A percentile compares a stretch with the other conserved stretches of the same genome.
Conservation (phyloP, 805 yeast genomes). For the Kodamaea jinghongensis region DNA sequence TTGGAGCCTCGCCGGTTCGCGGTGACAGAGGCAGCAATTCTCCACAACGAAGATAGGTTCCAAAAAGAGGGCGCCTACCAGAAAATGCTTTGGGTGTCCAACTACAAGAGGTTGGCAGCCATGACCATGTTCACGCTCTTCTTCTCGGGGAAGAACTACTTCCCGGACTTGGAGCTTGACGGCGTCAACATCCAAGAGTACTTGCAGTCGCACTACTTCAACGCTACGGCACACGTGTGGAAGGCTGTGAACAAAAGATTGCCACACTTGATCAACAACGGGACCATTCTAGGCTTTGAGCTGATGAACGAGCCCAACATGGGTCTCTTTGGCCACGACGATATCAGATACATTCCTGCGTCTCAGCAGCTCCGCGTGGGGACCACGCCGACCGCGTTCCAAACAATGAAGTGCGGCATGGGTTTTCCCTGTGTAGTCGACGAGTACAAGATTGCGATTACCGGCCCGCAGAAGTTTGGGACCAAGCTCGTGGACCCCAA, state of each 20-base stretch:
- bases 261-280: conserved; percentile 36
- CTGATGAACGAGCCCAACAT: conserved; percentile 80
- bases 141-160: conserved; percentile 72
- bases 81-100: conserved; percentile 92
- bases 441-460: conserved; percentile 61
- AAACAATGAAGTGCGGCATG: conserved; percentile 72
- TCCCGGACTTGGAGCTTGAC: conserved; percentile 72
- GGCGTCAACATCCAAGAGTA: conserved; percentile 76
- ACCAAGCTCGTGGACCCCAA: conserved; percentile 58
- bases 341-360: conserved; percentile 55
- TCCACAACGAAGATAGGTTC: conserved; percentile 54
- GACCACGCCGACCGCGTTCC: conserved; percentile 78
- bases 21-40: conserved; percentile 72
- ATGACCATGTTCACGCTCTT: conserved; percentile 83
- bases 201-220: conserved; percentile 61
- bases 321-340: conserved; percentile 66
- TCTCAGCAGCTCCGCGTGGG: conserved; percentile 70
- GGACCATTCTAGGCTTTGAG: conserved; percentile 75
- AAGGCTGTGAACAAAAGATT: conserved; percentile 20
- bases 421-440: conserved; percentile 72
- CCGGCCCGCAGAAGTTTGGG: conserved; percentile 75
- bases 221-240: conserved; percentile 47
- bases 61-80: conserved; percentile 49
- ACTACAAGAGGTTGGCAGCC: conserved; percentile 72
- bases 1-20: conserved; percentile 72